Evolutionary conservation across 116 monocot species (phyloP).

Genomic region (Trichopus zeylanicus): DNA sequence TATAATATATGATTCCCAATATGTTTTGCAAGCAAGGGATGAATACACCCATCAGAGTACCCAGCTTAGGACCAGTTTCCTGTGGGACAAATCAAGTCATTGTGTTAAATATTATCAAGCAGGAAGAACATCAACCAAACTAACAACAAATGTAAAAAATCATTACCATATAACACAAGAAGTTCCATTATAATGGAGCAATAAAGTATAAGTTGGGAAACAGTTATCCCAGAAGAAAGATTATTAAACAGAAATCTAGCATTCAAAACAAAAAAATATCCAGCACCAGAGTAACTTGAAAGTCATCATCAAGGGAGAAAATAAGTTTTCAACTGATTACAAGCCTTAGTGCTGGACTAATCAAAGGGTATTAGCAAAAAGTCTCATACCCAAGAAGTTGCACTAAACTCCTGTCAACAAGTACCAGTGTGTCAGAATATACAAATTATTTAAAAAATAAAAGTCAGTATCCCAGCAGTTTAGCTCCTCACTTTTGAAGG

Average conservation of each 20-base stretch:
- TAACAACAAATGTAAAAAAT: neutral
- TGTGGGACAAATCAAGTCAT: slow-evolving; percentile 25
- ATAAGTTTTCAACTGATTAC: no score
- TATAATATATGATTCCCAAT: slow-evolving; percentile 94
- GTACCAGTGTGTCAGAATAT: no score
- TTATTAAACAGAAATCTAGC: neutral
- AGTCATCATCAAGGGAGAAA: neutral
- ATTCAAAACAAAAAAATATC: neutral
- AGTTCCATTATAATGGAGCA: neutral
- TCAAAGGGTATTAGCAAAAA: no score
- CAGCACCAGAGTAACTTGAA: no score
- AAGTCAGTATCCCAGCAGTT: no score
- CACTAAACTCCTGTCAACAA: no score
- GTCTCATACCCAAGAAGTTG: no score
- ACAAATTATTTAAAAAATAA: no score
- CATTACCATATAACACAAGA: neutral
- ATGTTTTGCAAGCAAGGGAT: slow-evolving; percentile 97
- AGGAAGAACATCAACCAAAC: neutral
- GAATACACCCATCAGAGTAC: slow-evolving; percentile 98
- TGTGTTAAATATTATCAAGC: neutral
- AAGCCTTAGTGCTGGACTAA: no score
- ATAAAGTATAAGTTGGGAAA: neutral
- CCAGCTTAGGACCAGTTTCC: slow-evolving; percentile 57
- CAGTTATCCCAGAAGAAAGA: neutral
- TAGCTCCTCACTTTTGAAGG: no score